Evolutionary conservation across 2,329 filamentous ascomycete genomes (phyloP), one percentile per base, ranked within the genome.

Genomic region (Phaeosphaeriaceae sp.): DNA sequence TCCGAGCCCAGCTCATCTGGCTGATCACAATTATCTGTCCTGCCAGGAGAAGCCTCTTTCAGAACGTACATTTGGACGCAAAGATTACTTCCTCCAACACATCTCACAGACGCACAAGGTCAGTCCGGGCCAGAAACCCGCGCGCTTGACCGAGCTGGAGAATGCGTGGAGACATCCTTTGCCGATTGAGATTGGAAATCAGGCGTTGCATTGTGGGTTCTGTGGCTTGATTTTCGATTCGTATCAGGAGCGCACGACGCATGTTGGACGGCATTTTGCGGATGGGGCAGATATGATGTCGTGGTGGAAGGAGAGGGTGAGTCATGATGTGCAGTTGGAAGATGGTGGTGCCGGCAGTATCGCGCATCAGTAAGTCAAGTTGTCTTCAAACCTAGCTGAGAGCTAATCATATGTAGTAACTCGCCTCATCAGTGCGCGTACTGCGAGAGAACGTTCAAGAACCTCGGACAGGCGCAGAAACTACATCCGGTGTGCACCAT

Each of bases 31-130:
- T 62, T 84, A 80, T 68, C 73, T 77, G 33, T 74, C 84, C 6
- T 91, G 89, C 68, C 84, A 85, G 58, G 86, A 89, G 68, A 83
- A 86, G 68, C 79, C 79, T 2, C 61, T 80, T 4, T 76, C 80
- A 48, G 87, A 89, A 68, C 82, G 83, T 27, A 82, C 81, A 1
- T 84, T 84, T 61, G 81, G 79, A 50, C 75, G 81, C 41, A 82
- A 84, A 62, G 82, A 84, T 64, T 79, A 83, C 57, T 80, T 84
- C 48, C 78, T 81, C 44, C 82, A 84, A 61, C 82, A 84, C 62
- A 73, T 84, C 21, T 76, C 79, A 27, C 72, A 83, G 57, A 80
- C 82, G 66, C 82, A 84, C 65, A 78, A 79, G 62, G 75, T 78
- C 22, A 67, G 58, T 40, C 63, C 64, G 3, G 51, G 56, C 1